Percentiles rank a stretch among this genome's conserved stretches.
Evolutionary conservation across 1,284 basidiomycete species (phyloP).

Genomic region (Gomphus bonarii): DNA sequence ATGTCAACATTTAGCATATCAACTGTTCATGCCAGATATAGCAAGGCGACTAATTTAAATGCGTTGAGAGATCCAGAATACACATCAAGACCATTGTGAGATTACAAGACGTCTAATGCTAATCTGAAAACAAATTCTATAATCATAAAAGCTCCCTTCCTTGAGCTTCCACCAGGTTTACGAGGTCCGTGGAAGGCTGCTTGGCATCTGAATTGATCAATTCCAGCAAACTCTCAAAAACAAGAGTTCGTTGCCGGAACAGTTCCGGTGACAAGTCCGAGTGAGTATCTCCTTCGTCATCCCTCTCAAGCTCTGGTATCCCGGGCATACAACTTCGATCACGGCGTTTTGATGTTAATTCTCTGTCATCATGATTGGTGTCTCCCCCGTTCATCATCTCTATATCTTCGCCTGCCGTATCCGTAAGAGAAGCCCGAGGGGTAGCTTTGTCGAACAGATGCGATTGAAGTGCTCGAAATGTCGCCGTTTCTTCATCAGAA

Average conservation of each 20-base stretch:
- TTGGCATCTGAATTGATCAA: slow-evolving; percentile 53
- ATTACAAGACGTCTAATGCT: background rate
- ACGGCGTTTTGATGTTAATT: background rate
- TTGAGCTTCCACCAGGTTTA: slow-evolving; percentile 39
- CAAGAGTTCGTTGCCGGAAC: slow-evolving; percentile 48
- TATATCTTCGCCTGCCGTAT: slow-evolving; percentile 12
- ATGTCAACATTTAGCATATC: too few relatives aligned
- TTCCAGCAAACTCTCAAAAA: slow-evolving; percentile 56
- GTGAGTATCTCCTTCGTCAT: slow-evolving; percentile 1
- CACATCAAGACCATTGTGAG: background rate
- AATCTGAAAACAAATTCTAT: background rate
- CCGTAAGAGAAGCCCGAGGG: slow-evolving; percentile 9
- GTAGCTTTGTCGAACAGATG: slow-evolving; percentile 41
- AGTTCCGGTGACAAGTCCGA: slow-evolving; percentile 20
- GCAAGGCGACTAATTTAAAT: slow-evolving; percentile 87
- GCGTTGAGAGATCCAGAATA: slow-evolving; percentile 29
- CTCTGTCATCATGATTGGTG: slow-evolving; percentile 12
- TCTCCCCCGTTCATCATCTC: slow-evolving; percentile 9
- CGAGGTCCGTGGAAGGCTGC: slow-evolving; percentile 47
- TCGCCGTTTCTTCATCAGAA: slow-evolving; percentile 46
- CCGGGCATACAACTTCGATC: background rate
- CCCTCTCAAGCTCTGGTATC: slow-evolving; percentile 2
- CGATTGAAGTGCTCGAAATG: slow-evolving; percentile 57
- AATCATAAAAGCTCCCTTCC: background rate
- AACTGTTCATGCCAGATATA: slow-evolving; percentile 81